Conservation (phyloP, 169 alveolate species). For the Plasmodium falciparum region DNA sequence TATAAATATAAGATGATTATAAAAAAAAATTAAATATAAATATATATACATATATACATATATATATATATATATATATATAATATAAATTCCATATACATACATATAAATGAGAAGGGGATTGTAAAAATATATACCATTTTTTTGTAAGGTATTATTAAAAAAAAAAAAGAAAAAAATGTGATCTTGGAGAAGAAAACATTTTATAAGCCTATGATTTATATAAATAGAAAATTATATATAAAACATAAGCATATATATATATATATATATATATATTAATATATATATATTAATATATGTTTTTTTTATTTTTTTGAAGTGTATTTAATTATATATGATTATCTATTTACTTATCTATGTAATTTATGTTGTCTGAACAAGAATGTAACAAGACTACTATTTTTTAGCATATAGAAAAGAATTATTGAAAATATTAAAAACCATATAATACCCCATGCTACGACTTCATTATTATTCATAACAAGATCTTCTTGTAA, state of each 20-base stretch:
- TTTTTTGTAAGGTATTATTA: too few relatives aligned
- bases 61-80: too few relatives aligned
- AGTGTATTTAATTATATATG: neutral
- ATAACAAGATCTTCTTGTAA: slow-evolving; percentile 68
- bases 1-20: too few relatives aligned
- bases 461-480: slow-evolving; percentile 71
- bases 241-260: neutral
- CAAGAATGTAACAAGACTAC: slow-evolving; percentile 12
- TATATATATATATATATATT: neutral
- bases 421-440: slow-evolving; percentile 33
- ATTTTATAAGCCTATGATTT: neutral
- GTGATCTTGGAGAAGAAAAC: too few relatives aligned
- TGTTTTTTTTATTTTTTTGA: neutral
- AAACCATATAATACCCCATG: slow-evolving; percentile 62
- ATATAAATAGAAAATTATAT: neutral
- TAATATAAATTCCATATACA: too few relatives aligned
- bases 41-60: too few relatives aligned
- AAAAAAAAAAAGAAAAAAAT: too few relatives aligned
- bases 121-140: too few relatives aligned
- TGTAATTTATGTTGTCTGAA: slow-evolving; percentile 31
- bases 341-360: neutral
- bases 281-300: neutral
- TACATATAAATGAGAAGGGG: too few relatives aligned
- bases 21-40: too few relatives aligned
- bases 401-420: slow-evolving; percentile 43